Evolutionary conservation across 2,329 filamentous ascomycete genomes (phyloP).

Genomic region (Teratosphaeria pseudoeucalypti): DNA sequence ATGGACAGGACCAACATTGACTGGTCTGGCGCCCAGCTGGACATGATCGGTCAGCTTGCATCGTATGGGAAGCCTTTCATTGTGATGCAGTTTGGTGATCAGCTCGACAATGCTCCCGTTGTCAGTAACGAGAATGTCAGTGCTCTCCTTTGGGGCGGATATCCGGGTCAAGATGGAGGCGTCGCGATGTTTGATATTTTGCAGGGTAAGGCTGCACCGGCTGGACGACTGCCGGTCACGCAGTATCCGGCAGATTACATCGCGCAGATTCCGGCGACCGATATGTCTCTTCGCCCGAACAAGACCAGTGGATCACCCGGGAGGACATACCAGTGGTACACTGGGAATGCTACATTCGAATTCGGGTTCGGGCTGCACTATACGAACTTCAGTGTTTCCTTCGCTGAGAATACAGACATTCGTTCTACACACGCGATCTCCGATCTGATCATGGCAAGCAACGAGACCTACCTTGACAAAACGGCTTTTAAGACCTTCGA

Average conservation of each 20-base stretch:
- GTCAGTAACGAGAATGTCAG: conserved; percentile 39
- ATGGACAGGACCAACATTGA: conserved; percentile 41
- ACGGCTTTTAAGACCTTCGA: conserved; percentile 30
- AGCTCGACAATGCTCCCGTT: conserved; percentile 44
- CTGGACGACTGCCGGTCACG: conserved; percentile 25
- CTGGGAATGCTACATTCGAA: conserved; percentile 28
- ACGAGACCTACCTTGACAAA: conserved; percentile 22
- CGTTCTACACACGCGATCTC: conserved; percentile 25
- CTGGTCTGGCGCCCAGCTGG: conserved; percentile 44
- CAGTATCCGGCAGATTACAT: conserved; percentile 46
- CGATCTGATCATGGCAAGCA: conserved; percentile 23
- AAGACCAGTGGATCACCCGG: conserved; percentile 27
- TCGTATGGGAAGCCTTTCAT: conserved; percentile 40
- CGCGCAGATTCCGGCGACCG: conserved; percentile 41
- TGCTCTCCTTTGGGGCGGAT: conserved; percentile 48
- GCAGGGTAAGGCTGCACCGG: conserved; percentile 40
- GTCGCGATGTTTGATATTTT: conserved; percentile 45
- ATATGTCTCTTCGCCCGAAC: conserved; percentile 46
- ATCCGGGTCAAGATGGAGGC: conserved; percentile 51
- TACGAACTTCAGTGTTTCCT: conserved; percentile 26
- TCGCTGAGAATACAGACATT: not conserved
- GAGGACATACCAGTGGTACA: conserved; percentile 37
- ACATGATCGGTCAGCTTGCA: conserved; percentile 41
- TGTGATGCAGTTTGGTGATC: conserved; percentile 43
- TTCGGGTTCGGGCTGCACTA: conserved; percentile 38